Conservation (phyloP, 2,329 filamentous ascomycete species). For the Pezicula carpinea region DNA sequence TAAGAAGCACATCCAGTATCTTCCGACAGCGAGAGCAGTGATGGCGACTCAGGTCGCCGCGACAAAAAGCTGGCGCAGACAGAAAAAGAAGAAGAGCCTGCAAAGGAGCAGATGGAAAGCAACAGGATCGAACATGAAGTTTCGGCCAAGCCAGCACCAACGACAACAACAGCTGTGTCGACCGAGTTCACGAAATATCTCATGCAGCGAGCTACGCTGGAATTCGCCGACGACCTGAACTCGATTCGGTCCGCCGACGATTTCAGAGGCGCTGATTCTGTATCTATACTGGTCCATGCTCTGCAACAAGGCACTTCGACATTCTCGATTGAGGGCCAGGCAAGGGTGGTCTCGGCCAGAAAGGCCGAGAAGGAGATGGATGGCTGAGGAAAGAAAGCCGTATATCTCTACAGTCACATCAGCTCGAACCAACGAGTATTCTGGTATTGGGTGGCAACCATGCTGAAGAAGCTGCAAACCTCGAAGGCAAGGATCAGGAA, state of each 20-base stretch:
- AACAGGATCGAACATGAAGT: background rate
- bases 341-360: slow-evolving; percentile 19
- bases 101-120: background rate
- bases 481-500: no score
- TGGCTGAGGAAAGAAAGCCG: background rate
- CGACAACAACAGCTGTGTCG: slow-evolving; percentile 14
- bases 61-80: background rate
- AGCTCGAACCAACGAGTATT: no score
- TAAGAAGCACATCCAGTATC: slow-evolving; percentile 9
- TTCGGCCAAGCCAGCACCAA: background rate
- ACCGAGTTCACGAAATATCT: slow-evolving; percentile 58
- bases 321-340: slow-evolving; percentile 52
- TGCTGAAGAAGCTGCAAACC: no score
- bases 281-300: slow-evolving; percentile 62
- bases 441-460: no score
- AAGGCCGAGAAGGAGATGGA: slow-evolving; percentile 1
- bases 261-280: slow-evolving; percentile 57
- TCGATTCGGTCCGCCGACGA: slow-evolving; percentile 64
- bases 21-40: slow-evolving; percentile 14
- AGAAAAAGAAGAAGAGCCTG: background rate
- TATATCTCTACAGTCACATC: no score
- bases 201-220: slow-evolving; percentile 62
- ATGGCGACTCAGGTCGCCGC: background rate
- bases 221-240: slow-evolving; percentile 72
- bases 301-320: slow-evolving; percentile 62